Evolutionary conservation across 371 early-diverging fungal species (phyloP).

Genomic region (Circinella umbellata): DNA sequence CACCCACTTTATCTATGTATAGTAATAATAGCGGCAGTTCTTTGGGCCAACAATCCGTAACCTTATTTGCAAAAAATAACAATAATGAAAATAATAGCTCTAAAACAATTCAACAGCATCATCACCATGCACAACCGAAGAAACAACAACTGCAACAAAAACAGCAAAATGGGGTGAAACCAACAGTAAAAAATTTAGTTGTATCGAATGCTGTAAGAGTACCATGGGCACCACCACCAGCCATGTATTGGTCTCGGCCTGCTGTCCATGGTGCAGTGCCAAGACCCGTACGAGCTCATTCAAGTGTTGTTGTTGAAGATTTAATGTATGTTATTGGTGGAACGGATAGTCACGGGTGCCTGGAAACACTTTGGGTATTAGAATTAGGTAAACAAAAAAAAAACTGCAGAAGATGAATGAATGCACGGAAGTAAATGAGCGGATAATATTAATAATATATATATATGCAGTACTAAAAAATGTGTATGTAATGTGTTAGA

Average conservation of each 20-base stretch:
- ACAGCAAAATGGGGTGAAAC: background rate
- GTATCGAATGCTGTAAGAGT: constrained; percentile 15
- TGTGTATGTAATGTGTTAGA: constrained; percentile 39
- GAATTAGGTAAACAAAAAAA: constrained; percentile 57
- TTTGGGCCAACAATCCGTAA: background rate
- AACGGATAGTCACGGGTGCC: constrained; percentile 69
- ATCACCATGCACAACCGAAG: background rate
- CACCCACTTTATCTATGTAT: background rate
- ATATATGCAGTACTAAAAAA: background rate
- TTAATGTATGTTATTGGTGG: constrained; percentile 82
- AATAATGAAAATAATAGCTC: too few species aligned
- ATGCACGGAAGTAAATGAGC: too few species aligned
- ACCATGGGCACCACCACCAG: constrained; percentile 65
- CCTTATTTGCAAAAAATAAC: background rate
- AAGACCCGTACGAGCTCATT: constrained; percentile 70
- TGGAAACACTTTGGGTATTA: constrained; percentile 69
- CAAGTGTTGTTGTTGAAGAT: constrained; percentile 68
- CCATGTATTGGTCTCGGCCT: constrained; percentile 81
- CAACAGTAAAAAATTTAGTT: constrained; percentile 10
- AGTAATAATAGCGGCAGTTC: background rate
- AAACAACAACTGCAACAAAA: background rate
- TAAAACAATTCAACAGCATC: too few species aligned
- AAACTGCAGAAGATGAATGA: background rate
- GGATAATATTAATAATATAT: background rate
- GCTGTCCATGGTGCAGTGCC: constrained; percentile 16